Conservation (phyloP, 1,284 basidiomycete genomes). For the Sporisorium graminicola region DNA sequence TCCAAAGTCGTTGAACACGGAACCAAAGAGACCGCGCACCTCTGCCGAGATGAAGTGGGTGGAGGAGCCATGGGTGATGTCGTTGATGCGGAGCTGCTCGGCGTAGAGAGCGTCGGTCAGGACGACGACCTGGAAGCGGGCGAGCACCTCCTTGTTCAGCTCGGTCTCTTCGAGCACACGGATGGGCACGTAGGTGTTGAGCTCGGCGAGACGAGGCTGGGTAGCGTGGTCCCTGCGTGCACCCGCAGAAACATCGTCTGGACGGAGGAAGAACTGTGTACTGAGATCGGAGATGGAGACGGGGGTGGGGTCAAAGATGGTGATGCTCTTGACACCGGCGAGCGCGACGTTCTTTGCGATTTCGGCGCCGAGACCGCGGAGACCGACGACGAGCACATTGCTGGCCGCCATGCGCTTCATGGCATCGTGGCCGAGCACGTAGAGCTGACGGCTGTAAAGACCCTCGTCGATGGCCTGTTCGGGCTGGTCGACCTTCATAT, state of each 20-base stretch:
- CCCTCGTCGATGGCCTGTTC: conserved; percentile 60
- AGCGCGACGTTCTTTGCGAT: conserved; percentile 97
- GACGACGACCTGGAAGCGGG: conserved; percentile 78
- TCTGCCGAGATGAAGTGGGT: conserved; percentile 94
- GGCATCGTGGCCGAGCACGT: conserved; percentile 73
- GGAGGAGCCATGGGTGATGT: conserved; percentile 75
- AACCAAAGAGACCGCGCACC: conserved; percentile 95
- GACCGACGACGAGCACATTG: conserved; percentile 92
- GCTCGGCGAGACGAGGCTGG: conserved; percentile 88
- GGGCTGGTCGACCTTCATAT: conserved; percentile 57
- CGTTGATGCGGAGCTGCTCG: conserved; percentile 94
- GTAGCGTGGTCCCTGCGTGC: conserved; percentile 82
- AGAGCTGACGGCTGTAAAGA: conserved; percentile 68
- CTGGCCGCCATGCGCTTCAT: conserved; percentile 99
- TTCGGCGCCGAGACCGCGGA: conserved; percentile 94
- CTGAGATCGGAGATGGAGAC: conserved; percentile 89
- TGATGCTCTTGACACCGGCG: conserved; percentile 98
- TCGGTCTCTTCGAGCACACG: conserved; percentile 73
- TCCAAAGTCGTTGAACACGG: conserved; percentile 96
- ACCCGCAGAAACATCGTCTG: conserved; percentile 82
- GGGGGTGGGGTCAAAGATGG: conserved; percentile 91
- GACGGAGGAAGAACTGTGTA: conserved; percentile 94
- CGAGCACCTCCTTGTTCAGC: conserved; percentile 56
- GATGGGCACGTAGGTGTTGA: conserved; percentile 97
- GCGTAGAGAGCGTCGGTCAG: conserved; percentile 82